Evolutionary conservation across 805 yeast species (phyloP).

Genomic region (Tetrapisispora fleetii): DNA sequence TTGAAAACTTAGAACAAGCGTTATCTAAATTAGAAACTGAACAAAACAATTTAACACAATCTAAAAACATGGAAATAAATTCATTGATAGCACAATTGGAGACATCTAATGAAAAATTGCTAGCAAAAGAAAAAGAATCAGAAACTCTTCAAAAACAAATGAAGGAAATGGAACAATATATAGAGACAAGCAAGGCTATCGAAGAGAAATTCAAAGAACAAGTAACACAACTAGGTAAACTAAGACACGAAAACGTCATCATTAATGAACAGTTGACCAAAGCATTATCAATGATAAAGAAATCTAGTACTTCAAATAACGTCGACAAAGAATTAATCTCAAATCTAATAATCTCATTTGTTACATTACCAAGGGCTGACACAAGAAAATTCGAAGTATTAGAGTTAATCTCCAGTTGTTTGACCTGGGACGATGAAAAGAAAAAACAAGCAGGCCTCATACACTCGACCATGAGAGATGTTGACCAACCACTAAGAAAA

Average conservation of each 20-base stretch:
- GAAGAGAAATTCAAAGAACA: conserved; percentile 57
- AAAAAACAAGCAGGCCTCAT: conserved; percentile 66
- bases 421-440: conserved; percentile 82
- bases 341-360: conserved; percentile 73
- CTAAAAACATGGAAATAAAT: conserved; percentile 18
- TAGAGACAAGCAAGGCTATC: conserved; percentile 27
- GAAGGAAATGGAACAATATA: conserved; percentile 13
- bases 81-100: conserved; percentile 24
- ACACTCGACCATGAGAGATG: conserved; percentile 4
- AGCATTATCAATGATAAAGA: conserved; percentile 74
- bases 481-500: conserved; percentile 6
- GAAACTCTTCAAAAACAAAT: conserved; percentile 20
- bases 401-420: conserved; percentile 67
- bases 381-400: conserved; percentile 90
- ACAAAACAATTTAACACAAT: conserved; percentile 16
- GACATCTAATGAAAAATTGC: conserved; percentile 11
- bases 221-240: conserved; percentile 73
- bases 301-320: conserved; percentile 60
- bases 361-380: conserved; percentile 85
- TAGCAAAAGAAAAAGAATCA: conserved; percentile 8
- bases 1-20: conserved; percentile 12
- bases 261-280: conserved; percentile 93
- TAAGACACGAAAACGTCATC: conserved; percentile 89
- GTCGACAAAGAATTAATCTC: conserved; percentile 86
- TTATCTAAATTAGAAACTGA: conserved; percentile 6